These are phyloP conservation scores for Panicum hallii DNA, from an alignment of 202 grass and related monocot genomes.

Conservation along the genomic window DNA sequence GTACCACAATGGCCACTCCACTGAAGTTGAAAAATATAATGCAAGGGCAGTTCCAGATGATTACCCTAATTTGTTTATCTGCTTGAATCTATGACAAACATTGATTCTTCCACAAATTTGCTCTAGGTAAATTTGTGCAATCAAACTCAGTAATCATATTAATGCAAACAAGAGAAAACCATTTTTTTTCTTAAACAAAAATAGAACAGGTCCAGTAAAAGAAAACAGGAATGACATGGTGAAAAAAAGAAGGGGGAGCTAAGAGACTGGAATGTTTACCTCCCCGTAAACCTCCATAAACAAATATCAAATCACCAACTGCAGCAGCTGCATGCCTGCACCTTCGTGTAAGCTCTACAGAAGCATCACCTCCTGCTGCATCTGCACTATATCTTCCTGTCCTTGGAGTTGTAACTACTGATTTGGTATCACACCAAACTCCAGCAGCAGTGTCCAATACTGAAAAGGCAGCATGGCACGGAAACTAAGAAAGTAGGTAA, in stretches of 20 bases:
- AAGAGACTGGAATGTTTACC: conserved; percentile 59
- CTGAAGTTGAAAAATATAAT: conserved; percentile 15
- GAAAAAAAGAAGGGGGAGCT: neutral
- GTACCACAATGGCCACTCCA: neutral
- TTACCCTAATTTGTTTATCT: conserved; percentile 15
- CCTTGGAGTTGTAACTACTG: conserved; percentile 92
- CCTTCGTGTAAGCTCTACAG: conserved; percentile 83
- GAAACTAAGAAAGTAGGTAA: conserved; percentile 34
- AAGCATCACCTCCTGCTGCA: conserved; percentile 86
- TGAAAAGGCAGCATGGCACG: conserved; percentile 52
- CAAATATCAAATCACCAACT: conserved; percentile 95
- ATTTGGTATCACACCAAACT: conserved; percentile 97
- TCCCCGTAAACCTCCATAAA: conserved; percentile 98
- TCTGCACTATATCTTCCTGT: conserved; percentile 96
- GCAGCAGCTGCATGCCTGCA: conserved; percentile 98
- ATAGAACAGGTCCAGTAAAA: neutral
- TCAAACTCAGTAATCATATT: neutral
- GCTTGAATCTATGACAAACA: neutral
- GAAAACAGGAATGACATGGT: neutral
- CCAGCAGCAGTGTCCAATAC: conserved; percentile 98
- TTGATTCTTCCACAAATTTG: neutral
- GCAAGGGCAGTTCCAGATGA: neutral
- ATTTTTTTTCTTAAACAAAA: neutral
- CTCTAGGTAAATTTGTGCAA: conserved; percentile 10
- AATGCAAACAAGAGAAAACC: neutral